phyloP scores from a whole-genome alignment of 352 stramenopile species.

The Globisporangium echinulatum region DNA sequence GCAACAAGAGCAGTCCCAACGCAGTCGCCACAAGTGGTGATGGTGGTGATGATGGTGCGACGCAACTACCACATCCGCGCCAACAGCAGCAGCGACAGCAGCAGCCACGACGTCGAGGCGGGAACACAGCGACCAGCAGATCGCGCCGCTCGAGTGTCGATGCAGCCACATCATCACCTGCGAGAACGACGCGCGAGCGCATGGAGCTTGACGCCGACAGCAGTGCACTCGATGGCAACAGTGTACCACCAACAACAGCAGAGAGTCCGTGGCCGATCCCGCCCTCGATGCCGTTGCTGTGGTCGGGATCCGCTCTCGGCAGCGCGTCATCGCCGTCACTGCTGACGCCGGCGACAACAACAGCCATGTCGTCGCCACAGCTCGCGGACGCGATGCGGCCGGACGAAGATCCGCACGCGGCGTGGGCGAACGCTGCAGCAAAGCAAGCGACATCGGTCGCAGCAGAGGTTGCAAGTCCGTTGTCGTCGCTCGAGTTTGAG shows the following conservation, averaged over 20 bases:
- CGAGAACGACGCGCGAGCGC: constrained; percentile 12
- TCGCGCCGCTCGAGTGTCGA: background rate
- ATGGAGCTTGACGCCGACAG: constrained; percentile 7
- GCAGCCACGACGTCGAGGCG: constrained; percentile 1
- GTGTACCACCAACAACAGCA: background rate
- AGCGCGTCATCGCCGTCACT: background rate
- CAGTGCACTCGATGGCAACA: background rate
- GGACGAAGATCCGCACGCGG: background rate
- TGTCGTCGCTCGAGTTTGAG: background rate
- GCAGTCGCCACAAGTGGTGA: background rate
- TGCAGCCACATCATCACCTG: constrained; percentile 2
- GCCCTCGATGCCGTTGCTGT: background rate
- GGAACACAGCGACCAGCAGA: background rate
- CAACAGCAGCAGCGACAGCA: constrained; percentile 9
- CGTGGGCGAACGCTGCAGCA: background rate
- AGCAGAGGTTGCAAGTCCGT: background rate
- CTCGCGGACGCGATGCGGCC: background rate
- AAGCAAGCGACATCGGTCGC: background rate
- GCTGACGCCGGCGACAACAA: background rate
- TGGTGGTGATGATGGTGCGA: background rate
- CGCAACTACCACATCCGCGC: background rate
- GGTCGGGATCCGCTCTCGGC: background rate
- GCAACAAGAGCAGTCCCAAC: background rate
- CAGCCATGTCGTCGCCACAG: background rate
- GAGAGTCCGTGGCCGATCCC: constrained; percentile 1